Evolutionary conservation across 768 basidiomycete genomes (phyloP).

Genomic region (Paxillus rubicundulus): DNA sequence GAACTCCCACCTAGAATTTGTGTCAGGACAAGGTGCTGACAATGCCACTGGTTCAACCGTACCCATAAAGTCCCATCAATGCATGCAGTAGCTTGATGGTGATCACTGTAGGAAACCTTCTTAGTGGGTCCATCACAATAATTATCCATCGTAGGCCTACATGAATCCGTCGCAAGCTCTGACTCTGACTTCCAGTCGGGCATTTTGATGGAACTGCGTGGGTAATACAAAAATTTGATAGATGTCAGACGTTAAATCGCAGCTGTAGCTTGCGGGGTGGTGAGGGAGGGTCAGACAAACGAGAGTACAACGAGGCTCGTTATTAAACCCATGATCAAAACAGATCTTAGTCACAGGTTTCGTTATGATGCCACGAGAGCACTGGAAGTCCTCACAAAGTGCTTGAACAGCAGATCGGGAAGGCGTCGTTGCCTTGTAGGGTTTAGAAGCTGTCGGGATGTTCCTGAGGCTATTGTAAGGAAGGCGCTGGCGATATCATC

Average conservation of each 20-base stretch:
- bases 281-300: neutral
- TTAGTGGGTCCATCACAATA: neutral
- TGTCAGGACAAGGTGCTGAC: neutral
- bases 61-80: constrained; percentile 46
- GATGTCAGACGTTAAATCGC: neutral
- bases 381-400: too few relatives aligned
- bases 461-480: too few relatives aligned
- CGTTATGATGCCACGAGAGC: too few relatives aligned
- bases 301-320: neutral
- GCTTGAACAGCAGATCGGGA: too few relatives aligned
- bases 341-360: too few relatives aligned
- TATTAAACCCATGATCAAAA: constrained; percentile 10
- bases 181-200: constrained; percentile 39
- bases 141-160: constrained; percentile 24
- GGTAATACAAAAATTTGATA: neutral
- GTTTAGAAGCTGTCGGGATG: too few relatives aligned
- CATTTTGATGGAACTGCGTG: constrained; percentile 27
- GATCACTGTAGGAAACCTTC: constrained; percentile 25
- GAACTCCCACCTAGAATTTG: constrained; percentile 42
- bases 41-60: constrained; percentile 10
- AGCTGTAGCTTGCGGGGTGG: neutral
- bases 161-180: constrained; percentile 35
- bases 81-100: constrained; percentile 42
- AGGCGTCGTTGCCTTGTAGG: too few relatives aligned
- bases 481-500: too few relatives aligned